Conservation (phyloP, 1,284 basidiomycete genomes). For the Trichosporon ovoides region DNA sequence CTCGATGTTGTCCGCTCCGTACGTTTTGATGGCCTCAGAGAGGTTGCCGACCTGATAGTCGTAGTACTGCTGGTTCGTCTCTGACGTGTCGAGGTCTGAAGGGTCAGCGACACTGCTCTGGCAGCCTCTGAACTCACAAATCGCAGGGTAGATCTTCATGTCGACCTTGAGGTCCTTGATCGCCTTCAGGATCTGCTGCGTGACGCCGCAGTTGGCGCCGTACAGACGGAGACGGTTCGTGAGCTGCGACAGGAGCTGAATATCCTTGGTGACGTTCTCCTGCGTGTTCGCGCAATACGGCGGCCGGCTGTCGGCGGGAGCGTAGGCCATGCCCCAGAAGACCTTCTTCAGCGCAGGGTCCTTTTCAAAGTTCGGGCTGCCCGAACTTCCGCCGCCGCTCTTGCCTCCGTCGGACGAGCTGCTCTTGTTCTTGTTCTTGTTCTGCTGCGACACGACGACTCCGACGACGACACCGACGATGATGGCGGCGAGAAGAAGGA, state of each 20-base stretch:
- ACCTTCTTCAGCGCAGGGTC: slow-evolving; percentile 59
- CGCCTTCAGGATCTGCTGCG: slow-evolving; percentile 60
- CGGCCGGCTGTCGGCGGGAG: slow-evolving; percentile 50
- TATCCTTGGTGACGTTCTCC: slow-evolving; percentile 47
- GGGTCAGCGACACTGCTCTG: slow-evolving; percentile 12
- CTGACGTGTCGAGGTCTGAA: slow-evolving; percentile 50
- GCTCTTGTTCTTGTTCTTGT: slow-evolving; percentile 20
- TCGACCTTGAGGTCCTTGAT: slow-evolving; percentile 84
- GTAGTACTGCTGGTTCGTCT: slow-evolving; percentile 54
- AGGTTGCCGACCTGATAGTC: slow-evolving; percentile 63
- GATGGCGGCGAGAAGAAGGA: slow-evolving; percentile 24
- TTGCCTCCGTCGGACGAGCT: background rate
- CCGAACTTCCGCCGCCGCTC: slow-evolving; percentile 52
- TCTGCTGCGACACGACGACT: slow-evolving; percentile 28
- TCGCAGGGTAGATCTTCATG: slow-evolving; percentile 78
- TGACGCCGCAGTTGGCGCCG: slow-evolving; percentile 53
- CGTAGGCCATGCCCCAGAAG: slow-evolving; percentile 71
- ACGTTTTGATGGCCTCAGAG: slow-evolving; percentile 60
- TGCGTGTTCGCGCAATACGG: slow-evolving; percentile 5
- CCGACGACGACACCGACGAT: slow-evolving; percentile 31
- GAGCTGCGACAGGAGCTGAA: slow-evolving; percentile 47
- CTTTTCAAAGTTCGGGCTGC: slow-evolving; percentile 62
- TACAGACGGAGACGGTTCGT: slow-evolving; percentile 46
- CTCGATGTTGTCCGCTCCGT: slow-evolving; percentile 68
- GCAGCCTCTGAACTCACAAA: slow-evolving; percentile 50